A percentile compares a stretch with the other conserved stretches of the same genome.
Conservation (phyloP, 257 asterid genomes). For the Solanum peruvianum region DNA sequence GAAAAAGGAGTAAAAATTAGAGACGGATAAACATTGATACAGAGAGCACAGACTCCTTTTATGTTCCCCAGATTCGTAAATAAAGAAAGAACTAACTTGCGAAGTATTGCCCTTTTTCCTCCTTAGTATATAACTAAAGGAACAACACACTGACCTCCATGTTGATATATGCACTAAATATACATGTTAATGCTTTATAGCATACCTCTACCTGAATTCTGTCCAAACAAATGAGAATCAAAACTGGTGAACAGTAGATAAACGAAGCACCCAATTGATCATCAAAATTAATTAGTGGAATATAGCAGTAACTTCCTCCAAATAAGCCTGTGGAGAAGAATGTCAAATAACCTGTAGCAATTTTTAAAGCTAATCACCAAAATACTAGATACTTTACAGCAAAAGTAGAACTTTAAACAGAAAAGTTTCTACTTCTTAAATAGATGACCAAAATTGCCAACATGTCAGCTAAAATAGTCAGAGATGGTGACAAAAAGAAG, state of each 20-base stretch:
- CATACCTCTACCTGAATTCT: conserved; percentile 94
- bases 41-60: background rate
- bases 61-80: background rate
- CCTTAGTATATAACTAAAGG: conserved; percentile 29
- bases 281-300: conserved; percentile 48
- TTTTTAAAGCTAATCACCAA: conserved; percentile 35
- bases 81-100: conserved; percentile 3
- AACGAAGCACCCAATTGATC: conserved; percentile 72
- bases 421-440: conserved; percentile 16
- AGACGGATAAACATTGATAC: background rate
- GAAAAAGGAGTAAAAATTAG: conserved; percentile 11
- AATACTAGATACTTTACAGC: conserved; percentile 19
- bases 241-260: conserved; percentile 77
- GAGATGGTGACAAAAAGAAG: background rate
- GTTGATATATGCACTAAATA: conserved; percentile 62
- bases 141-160: conserved; percentile 85
- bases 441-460: conserved; percentile 3
- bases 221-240: conserved; percentile 90
- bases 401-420: conserved; percentile 9
- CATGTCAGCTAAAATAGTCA: conserved; percentile 2
- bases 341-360: conserved; percentile 48
- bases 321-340: conserved; percentile 74
- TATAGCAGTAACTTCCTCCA: conserved; percentile 82
- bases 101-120: conserved; percentile 15
- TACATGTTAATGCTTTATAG: conserved; percentile 68